These are phyloP conservation scores for Cocos nucifera DNA, from an alignment of 176 grass and related monocot genomes.

Conservation along the genomic window DNA sequence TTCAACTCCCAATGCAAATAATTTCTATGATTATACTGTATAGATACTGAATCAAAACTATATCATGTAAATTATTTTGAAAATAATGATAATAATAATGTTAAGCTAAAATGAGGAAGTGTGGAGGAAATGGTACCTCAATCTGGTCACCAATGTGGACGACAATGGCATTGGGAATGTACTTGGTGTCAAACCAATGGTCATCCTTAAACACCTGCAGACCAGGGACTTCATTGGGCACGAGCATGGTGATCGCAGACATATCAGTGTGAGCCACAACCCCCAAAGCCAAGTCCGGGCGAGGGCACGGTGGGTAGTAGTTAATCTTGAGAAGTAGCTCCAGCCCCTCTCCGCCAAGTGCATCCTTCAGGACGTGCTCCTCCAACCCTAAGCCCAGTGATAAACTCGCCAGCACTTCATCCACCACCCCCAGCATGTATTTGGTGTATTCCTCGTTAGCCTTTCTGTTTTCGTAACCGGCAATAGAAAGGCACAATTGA, in stretches of 20 bases:
- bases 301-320: slow-evolving; percentile 30
- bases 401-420: slow-evolving; percentile 7
- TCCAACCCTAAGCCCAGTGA: slow-evolving; percentile 11
- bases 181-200: slow-evolving; percentile 15
- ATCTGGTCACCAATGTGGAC: slow-evolving; percentile 31
- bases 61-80: too few species aligned
- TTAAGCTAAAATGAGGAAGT: too few species aligned
- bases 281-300: slow-evolving; percentile 22
- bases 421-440: background rate
- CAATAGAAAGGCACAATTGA: too few species aligned
- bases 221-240: slow-evolving; percentile 20
- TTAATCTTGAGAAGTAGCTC: slow-evolving; percentile 17
- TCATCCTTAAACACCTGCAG: slow-evolving; percentile 24
- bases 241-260: slow-evolving; percentile 17
- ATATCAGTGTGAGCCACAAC: slow-evolving; percentile 25
- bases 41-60: too few species aligned
- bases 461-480: background rate
- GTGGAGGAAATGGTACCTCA: slow-evolving; percentile 10
- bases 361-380: background rate
- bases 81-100: too few species aligned
- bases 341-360: background rate
- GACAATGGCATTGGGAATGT: slow-evolving; percentile 17
- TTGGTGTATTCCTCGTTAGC: slow-evolving; percentile 16
- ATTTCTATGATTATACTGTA: too few species aligned
- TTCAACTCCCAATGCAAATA: too few species aligned